Evolutionary conservation across 2,329 filamentous ascomycete species (phyloP), one percentile per base, ranked within the genome.

Genomic region (Sporothrix brunneoviolacea): DNA sequence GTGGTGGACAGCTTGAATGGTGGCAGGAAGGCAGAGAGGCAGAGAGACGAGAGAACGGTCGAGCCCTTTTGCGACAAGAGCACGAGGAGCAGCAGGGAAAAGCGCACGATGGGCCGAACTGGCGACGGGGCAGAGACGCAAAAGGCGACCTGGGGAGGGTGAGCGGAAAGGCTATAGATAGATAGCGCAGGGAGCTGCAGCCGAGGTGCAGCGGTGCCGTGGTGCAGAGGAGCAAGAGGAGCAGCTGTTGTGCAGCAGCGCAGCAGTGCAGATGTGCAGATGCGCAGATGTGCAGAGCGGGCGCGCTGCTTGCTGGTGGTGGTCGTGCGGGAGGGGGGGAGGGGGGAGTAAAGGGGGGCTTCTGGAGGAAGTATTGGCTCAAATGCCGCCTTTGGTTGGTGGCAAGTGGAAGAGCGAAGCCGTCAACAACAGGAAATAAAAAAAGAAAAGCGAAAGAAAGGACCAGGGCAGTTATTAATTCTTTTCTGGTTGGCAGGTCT

Each of bases 31-130:
- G 30, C 24, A 32, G 15, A 40, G 18, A 40, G 18, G 28, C 40
- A 13, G 22, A 13, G 18, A 30, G 39, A 30, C 24, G 28, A 30
- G 18, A 35, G 39, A 43, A 37, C 47, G 47, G 32, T 37, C 39
- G 47, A 43, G 47, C 38, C 47, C 38, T 39, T 49, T 42, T 37
- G 47, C 47, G 46, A 49, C 47, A 30, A 33, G 21, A 49, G 18
- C n/a, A n/a, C n/a, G n/a, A n/a, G n/a, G n/a, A n/a, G n/a, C n/a
- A n/a, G n/a, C n/a, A n/a, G n/a, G n/a, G n/a, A n/a, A n/a, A n/a
- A n/a, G n/a, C n/a, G 39, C 44, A 47, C 33, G 44, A 38, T 40
- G 35, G 45, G 45, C 36, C 27, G 36, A 27, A 32, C 10, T 16
- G 32, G 30, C 33, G 43, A 36, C n/a, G 43, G 32, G 32, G 43